These are phyloP conservation scores for Apiospora kogelbergensis DNA, from an alignment of 2,329 filamentous ascomycete genomes.

Conservation along the genomic window DNA sequence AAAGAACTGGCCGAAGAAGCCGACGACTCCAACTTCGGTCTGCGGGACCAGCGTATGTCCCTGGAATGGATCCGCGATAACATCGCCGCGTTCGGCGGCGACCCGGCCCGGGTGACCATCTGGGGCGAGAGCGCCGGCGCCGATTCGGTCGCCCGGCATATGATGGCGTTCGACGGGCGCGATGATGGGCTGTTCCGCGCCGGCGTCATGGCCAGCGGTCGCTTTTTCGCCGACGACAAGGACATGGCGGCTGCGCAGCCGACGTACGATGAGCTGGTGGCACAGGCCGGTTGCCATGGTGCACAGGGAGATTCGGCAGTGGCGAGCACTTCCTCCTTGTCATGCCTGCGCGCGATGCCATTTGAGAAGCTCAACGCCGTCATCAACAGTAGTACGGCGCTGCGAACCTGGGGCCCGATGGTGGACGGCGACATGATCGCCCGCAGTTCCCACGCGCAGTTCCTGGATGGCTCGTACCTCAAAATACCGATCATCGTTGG, in stretches of 20 bases:
- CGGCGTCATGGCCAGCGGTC: constrained; percentile 51
- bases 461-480: constrained; percentile 29
- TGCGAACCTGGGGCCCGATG: constrained; percentile 21
- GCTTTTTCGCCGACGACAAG: constrained; percentile 26
- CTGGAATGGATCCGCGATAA: constrained; percentile 52
- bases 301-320: constrained; percentile 34
- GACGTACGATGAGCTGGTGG: constrained; percentile 33
- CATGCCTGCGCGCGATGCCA: constrained; percentile 33
- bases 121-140: constrained; percentile 56
- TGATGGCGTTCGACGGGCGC: constrained; percentile 51
- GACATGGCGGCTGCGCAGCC: constrained; percentile 15
- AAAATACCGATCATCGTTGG: constrained; percentile 34
- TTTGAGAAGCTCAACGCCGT: constrained; percentile 31
- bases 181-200: constrained; percentile 54
- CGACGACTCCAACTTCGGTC: constrained; percentile 49
- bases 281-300: constrained; percentile 25
- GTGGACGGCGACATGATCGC: constrained; percentile 43
- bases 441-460: constrained; percentile 27
- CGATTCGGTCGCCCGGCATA: constrained; percentile 47
- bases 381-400: constrained; percentile 24
- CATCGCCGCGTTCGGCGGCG: constrained; percentile 49
- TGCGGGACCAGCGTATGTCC: constrained; percentile 49
- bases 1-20: constrained; percentile 38
- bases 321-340: constrained; percentile 36
- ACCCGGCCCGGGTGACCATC: constrained; percentile 47